Percentiles rank a stretch among this genome's conserved stretches.
phyloP scores from a whole-genome alignment of 2,329 filamentous ascomycete genomes.

The Ophiostoma angusticollis region DNA sequence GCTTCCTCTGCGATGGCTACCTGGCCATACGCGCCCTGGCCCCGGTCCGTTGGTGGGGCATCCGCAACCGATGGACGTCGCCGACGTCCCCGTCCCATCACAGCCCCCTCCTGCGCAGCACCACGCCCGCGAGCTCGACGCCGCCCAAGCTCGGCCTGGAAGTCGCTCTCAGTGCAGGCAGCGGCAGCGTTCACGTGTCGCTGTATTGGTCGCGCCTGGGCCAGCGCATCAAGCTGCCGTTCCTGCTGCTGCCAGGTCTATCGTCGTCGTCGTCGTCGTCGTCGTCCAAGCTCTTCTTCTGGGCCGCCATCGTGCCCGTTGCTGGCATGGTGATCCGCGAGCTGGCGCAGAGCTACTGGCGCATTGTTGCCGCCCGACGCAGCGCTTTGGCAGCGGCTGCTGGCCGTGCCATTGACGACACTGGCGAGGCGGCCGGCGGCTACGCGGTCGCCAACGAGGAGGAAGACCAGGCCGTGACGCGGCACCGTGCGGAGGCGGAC shows the following conservation, averaged over 20 bases:
- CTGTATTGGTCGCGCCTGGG: conserved; percentile 34
- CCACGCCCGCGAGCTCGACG: conserved; percentile 11
- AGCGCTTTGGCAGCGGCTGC: background rate
- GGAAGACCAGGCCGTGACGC: conserved; percentile 16
- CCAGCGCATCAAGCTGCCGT: conserved; percentile 31
- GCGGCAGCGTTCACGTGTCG: conserved; percentile 30
- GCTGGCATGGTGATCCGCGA: conserved; percentile 23
- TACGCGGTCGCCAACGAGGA: conserved; percentile 5
- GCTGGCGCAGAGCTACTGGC: conserved; percentile 4
- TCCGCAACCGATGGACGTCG: conserved; percentile 8
- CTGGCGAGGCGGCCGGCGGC: conserved; percentile 14
- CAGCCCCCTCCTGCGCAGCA: conserved; percentile 5
- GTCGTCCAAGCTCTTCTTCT: conserved; percentile 22
- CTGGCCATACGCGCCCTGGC: conserved; percentile 31
- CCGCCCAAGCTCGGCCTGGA: conserved; percentile 33
- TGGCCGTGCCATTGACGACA: conserved; percentile 4
- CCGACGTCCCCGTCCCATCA: background rate
- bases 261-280: conserved; percentile 7
- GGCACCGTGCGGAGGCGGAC: conserved; percentile 31
- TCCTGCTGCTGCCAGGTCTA: conserved; percentile 25
- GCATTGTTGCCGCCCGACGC: background rate
- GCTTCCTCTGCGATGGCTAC: conserved; percentile 22
- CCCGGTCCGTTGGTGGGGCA: conserved; percentile 23
- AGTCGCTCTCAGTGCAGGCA: conserved; percentile 24
- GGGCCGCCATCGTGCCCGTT: conserved; percentile 27